phyloP scores from a whole-genome alignment of 2,329 filamentous ascomycete genomes.

The Xenoacremonium recifei region DNA sequence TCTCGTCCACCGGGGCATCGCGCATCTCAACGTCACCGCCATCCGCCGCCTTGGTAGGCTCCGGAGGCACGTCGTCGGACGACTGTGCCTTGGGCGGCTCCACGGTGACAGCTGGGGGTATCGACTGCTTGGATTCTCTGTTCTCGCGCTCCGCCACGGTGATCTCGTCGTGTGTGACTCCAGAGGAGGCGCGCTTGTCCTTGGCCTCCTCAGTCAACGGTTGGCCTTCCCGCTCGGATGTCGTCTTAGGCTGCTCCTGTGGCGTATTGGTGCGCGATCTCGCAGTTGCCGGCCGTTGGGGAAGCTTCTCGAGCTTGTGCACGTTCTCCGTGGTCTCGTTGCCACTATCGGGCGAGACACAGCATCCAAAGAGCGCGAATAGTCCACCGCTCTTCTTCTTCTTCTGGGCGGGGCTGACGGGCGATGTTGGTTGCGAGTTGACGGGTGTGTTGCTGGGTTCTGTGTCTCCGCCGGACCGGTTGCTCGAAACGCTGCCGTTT shows the following conservation, averaged over 20 bases:
- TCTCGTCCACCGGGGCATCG: conserved; percentile 55
- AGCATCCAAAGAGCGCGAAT: conserved; percentile 64
- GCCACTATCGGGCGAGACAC: conserved; percentile 60
- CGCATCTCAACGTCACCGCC: conserved; percentile 68
- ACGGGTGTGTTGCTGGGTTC: conserved; percentile 49
- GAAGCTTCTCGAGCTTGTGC: conserved; percentile 58
- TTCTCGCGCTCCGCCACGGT: conserved; percentile 39
- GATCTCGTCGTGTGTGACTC: conserved; percentile 47
- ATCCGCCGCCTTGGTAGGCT: conserved; percentile 38
- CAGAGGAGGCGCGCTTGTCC: conserved; percentile 46
- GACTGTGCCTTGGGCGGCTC: conserved; percentile 39
- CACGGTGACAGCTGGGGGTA: conserved; percentile 36
- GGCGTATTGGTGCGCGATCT: conserved; percentile 53
- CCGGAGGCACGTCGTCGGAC: conserved; percentile 22
- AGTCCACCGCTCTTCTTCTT: conserved; percentile 57
- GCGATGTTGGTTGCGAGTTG: conserved; percentile 52
- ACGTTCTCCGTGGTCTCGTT: conserved; percentile 55
- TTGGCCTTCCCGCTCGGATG: conserved; percentile 50
- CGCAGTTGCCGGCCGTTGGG: conserved; percentile 52
- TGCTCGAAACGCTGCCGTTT: conserved; percentile 68
- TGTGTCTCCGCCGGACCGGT: conserved; percentile 55
- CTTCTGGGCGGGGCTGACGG: conserved; percentile 46
- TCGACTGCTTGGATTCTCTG: conserved; percentile 47
- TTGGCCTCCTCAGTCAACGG: conserved; percentile 36
- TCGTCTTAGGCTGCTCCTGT: conserved; percentile 46